Evolutionary conservation across 371 early-diverging fungal species (phyloP).

Genomic region (Parasitella parasitica): DNA sequence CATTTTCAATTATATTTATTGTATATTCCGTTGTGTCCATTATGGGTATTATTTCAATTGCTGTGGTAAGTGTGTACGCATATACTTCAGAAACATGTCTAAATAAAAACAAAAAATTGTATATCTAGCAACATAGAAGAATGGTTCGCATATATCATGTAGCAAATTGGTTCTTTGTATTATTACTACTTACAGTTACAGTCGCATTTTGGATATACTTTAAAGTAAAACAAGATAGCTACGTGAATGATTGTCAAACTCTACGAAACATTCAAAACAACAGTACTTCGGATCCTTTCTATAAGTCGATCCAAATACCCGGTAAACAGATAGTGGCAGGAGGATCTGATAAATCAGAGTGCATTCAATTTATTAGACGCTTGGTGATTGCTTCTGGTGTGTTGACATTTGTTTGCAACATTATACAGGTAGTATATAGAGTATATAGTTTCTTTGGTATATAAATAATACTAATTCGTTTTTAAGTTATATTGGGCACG

Average conservation of each 20-base stretch:
- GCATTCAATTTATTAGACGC: slow-evolving; percentile 23
- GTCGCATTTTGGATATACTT: slow-evolving; percentile 39
- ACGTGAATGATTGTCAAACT: slow-evolving; percentile 38
- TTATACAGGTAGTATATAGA: slow-evolving; percentile 30
- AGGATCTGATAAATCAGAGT: slow-evolving; percentile 34
- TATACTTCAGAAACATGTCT: background rate
- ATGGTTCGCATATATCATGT: slow-evolving; percentile 35
- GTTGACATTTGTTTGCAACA: slow-evolving; percentile 28
- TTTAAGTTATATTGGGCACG: slow-evolving; percentile 30
- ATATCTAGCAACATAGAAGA: slow-evolving; percentile 26
- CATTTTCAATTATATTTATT: slow-evolving; percentile 19
- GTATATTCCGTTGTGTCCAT: slow-evolving; percentile 19
- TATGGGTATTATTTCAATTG: slow-evolving; percentile 19
- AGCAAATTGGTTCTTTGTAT: slow-evolving; percentile 44
- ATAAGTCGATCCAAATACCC: slow-evolving; percentile 27
- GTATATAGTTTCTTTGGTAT: background rate
- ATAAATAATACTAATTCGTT: too few relatives aligned
- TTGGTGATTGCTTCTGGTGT: slow-evolving; percentile 34
- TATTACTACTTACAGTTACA: slow-evolving; percentile 26
- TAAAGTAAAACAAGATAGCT: slow-evolving; percentile 32
- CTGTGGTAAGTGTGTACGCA: slow-evolving; percentile 17
- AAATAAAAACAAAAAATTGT: background rate
- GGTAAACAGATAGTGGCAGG: slow-evolving; percentile 32
- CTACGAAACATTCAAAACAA: slow-evolving; percentile 15
- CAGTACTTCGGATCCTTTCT: slow-evolving; percentile 9